phyloP scores from a whole-genome alignment of 306 rosid species.

The Prosopis cineraria region DNA sequence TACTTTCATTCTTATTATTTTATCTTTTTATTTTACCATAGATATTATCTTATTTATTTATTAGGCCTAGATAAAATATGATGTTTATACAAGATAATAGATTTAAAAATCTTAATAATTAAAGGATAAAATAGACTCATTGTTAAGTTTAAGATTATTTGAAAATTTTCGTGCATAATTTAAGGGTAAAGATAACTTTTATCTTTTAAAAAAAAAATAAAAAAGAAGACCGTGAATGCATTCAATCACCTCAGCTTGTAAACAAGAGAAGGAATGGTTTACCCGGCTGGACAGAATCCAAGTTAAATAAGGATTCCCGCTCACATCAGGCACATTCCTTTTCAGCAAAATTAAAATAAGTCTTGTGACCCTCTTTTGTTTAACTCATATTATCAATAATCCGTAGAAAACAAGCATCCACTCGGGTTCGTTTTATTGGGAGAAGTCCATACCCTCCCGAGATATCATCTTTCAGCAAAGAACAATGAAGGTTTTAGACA shows the following conservation, averaged over 20 bases:
- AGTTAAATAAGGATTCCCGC: constrained; percentile 14
- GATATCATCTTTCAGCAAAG: neutral
- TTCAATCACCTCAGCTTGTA: constrained; percentile 18
- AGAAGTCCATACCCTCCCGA: neutral
- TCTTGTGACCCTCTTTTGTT: neutral
- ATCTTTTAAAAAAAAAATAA: neutral
- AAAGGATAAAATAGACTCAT: no score
- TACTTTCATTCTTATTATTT: no score
- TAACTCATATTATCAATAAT: neutral
- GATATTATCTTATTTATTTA: no score
- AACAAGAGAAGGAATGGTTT: constrained; percentile 32
- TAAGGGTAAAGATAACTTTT: no score
- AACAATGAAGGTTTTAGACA: constrained; percentile 39
- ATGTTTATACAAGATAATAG: no score
- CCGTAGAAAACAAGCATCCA: no score
- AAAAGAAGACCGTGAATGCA: neutral
- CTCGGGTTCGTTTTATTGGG: neutral
- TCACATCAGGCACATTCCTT: neutral
- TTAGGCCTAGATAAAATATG: no score
- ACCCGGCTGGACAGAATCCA: neutral
- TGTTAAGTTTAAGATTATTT: no score
- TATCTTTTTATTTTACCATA: no score
- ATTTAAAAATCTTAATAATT: no score
- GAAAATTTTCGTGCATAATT: no score
- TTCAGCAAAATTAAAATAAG: neutral